These are phyloP conservation scores for Fusarium staphyleae DNA, from an alignment of 2,329 filamentous ascomycete genomes.

Conservation along the genomic window DNA sequence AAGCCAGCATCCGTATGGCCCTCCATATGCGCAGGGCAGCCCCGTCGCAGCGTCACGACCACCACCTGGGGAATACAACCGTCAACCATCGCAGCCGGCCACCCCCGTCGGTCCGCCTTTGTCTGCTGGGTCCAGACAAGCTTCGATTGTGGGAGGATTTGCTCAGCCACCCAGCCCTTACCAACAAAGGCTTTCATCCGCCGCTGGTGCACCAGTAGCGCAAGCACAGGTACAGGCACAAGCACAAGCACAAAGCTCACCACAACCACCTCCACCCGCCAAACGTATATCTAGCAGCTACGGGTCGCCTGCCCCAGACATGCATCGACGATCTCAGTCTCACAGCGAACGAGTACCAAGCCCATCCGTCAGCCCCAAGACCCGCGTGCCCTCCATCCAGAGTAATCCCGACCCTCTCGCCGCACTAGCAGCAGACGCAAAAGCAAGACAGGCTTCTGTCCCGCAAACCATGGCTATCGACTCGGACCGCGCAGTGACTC, in stretches of 20 bases:
- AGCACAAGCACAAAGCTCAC: constrained; percentile 46
- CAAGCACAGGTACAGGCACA: constrained; percentile 48
- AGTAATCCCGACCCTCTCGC: constrained; percentile 49
- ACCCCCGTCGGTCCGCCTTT: constrained; percentile 61
- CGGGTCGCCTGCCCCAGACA: constrained; percentile 52
- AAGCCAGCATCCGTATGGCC: constrained; percentile 62
- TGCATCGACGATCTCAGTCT: constrained; percentile 59
- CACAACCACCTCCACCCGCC: constrained; percentile 47
- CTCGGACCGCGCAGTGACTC: constrained; percentile 46
- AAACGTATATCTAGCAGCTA: constrained; percentile 55
- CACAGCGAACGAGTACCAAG: constrained; percentile 72
- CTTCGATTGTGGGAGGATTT: constrained; percentile 51
- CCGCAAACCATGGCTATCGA: constrained; percentile 43
- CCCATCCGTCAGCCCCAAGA: constrained; percentile 81
- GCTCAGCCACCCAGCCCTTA: constrained; percentile 66
- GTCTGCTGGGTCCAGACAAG: constrained; percentile 52
- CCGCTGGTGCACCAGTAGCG: constrained; percentile 39
- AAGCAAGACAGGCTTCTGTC: constrained; percentile 28
- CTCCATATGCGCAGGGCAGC: constrained; percentile 60
- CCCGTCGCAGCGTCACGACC: constrained; percentile 57
- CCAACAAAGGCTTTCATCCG: constrained; percentile 56
- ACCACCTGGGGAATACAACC: constrained; percentile 52
- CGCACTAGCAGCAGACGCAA: constrained; percentile 41
- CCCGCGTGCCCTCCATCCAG: constrained; percentile 62
- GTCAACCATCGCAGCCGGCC: constrained; percentile 61